Conservation (phyloP, 768 basidiomycete genomes). For the Glaciozyma martinii region DNA sequence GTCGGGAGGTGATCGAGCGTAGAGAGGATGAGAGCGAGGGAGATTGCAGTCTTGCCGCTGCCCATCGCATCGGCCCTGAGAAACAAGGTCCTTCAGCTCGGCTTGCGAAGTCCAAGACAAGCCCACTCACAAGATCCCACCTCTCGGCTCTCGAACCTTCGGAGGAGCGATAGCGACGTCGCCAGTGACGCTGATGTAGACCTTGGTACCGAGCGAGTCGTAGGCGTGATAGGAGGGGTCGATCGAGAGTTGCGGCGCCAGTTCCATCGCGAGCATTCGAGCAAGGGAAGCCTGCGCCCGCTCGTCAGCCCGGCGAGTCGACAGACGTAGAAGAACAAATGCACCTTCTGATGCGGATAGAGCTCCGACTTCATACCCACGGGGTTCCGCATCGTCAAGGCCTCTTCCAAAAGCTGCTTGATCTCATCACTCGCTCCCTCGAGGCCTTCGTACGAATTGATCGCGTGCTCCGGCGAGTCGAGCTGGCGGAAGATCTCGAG, state of each 20-base stretch:
- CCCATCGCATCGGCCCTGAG: slow-evolving; percentile 41
- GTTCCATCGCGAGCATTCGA: slow-evolving; percentile 32
- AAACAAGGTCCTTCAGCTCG: no score
- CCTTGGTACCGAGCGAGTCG: neutral
- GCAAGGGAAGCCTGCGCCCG: slow-evolving; percentile 20
- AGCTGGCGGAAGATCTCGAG: slow-evolving; percentile 30
- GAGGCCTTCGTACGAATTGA: neutral
- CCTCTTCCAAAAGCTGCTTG: slow-evolving; percentile 5
- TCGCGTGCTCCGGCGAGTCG: slow-evolving; percentile 2
- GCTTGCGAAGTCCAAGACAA: neutral
- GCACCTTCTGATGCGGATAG: slow-evolving; percentile 27
- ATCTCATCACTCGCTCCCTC: slow-evolving; percentile 3
- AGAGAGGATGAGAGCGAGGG: slow-evolving; percentile 36
- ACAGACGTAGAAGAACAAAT: neutral
- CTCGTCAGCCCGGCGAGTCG: no score
- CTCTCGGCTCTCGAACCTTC: slow-evolving; percentile 11
- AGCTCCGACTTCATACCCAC: slow-evolving; percentile 16
- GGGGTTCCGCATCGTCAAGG: slow-evolving; percentile 6
- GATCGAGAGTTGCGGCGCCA: slow-evolving; percentile 17
- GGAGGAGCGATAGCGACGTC: slow-evolving; percentile 1
- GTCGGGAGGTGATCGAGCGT: slow-evolving; percentile 31
- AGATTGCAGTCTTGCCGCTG: slow-evolving; percentile 40
- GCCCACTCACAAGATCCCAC: slow-evolving; percentile 22
- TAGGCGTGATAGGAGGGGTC: slow-evolving; percentile 4
- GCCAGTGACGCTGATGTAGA: slow-evolving; percentile 13